Evolutionary conservation across 179 eudicot species (phyloP), one percentile per base, ranked within the genome.

Genomic region (Nepenthes alata): DNA sequence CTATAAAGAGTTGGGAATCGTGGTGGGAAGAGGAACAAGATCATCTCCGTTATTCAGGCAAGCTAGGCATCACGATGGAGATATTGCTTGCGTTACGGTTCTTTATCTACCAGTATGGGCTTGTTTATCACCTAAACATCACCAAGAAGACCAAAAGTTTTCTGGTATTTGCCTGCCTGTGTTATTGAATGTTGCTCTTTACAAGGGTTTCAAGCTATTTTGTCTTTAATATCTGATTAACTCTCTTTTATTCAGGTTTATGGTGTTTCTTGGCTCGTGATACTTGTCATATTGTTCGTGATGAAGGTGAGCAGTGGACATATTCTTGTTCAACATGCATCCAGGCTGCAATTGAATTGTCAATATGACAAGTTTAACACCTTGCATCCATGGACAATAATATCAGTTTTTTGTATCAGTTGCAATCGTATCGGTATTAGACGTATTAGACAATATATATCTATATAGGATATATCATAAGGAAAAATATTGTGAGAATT

Each of bases 1-100:
- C 83, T 14, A 72, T 60, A 48, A 78, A 78, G 59, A 78, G 83
- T 56, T 78, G 83, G 83, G 83, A 78, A 59, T 78, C 83, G 0
- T 78, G 83, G 83, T 78, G 83, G 83, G 77, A 66, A 11, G 63
- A 56, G 54, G 83, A 78, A 58, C 83, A 78, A 47, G 77, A 69
- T 16, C 83, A 78, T 64, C 75, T 78, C 57, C 66, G 55, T 1
- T 53, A 69, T 37, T 57, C 80, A 9, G 77, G 75, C 7, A 65
- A 53, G 49, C 50, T 52, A 52, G 83, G 83, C 11, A 63, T 57
- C 25, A 35, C 68, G 35, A 35, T 62, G 10, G 83, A 78, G 55
- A 72, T 78, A 39, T 12, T 75, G 36, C 41, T 78, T 36, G 15
- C 82, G 15, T 37, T 69, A 5, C 69, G 82, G n/a, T 79, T 79